Conservation (phyloP, 352 stramenopile genomes). For the Globisporangium irregulare region DNA sequence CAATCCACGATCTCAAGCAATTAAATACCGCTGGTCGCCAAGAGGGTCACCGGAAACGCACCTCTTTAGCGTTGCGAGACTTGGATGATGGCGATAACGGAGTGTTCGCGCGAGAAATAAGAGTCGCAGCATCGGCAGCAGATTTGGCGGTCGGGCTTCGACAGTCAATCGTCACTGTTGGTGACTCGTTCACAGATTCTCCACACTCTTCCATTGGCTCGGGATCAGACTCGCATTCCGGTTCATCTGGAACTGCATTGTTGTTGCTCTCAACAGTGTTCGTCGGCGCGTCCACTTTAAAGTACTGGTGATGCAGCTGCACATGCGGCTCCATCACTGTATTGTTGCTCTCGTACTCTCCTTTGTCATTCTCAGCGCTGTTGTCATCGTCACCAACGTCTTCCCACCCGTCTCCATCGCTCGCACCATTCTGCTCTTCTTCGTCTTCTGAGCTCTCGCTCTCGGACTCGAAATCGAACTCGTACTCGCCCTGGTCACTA, state of each 20-base stretch:
- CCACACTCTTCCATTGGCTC: background rate
- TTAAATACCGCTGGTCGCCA: conserved; percentile 2
- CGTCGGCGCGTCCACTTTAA: background rate
- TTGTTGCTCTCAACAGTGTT: background rate
- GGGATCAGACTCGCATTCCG: conserved; percentile 6
- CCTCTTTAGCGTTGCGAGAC: conserved; percentile 33
- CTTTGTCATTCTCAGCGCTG: background rate
- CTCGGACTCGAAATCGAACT: conserved; percentile 17
- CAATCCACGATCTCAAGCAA: too few relatives aligned
- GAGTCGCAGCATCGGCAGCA: too few relatives aligned
- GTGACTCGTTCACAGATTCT: background rate
- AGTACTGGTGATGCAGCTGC: conserved; percentile 10
- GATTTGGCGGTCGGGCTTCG: too few relatives aligned
- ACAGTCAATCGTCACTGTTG: too few relatives aligned
- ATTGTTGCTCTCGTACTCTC: background rate
- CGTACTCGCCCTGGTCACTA: conserved; percentile 19
- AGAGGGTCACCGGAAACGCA: background rate
- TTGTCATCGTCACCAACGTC: conserved; percentile 22
- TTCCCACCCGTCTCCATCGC: conserved; percentile 43
- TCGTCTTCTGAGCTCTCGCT: conserved; percentile 15
- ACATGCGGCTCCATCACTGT: conserved; percentile 16
- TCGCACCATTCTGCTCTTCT: background rate
- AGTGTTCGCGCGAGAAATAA: too few relatives aligned
- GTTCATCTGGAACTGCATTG: background rate
- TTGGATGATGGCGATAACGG: conserved; percentile 16